Conservation (phyloP, 208 protist genomes). For the Leishmania gerbilli region DNA sequence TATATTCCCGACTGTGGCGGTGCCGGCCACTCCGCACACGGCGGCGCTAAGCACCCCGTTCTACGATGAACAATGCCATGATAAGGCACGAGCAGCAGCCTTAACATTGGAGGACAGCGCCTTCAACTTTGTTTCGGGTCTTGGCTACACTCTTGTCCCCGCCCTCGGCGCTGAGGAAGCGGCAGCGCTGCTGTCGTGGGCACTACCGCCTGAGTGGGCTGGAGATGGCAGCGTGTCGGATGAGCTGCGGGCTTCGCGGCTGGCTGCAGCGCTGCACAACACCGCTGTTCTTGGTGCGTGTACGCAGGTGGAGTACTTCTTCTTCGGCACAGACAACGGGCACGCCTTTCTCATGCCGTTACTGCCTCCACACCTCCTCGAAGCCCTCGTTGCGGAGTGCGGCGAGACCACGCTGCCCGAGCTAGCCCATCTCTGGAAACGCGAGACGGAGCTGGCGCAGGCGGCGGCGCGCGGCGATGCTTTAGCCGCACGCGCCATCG, state of each 20-base stretch:
- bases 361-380: conserved; percentile 53
- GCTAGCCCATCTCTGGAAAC: not conserved
- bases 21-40: conserved; percentile 9
- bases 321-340: conserved; percentile 68
- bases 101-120: conserved; percentile 31
- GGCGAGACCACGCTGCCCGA: conserved; percentile 12
- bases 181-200: conserved; percentile 46
- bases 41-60: conserved; percentile 21
- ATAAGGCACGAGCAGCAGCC: not conserved
- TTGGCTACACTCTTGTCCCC: conserved; percentile 69
- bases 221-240: not conserved
- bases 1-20: conserved; percentile 18
- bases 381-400: conserved; percentile 12
- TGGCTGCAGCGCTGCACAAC: conserved; percentile 4
- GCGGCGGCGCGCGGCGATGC: not conserved
- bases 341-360: conserved; percentile 61
- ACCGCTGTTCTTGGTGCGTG: conserved; percentile 28
- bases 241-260: not conserved
- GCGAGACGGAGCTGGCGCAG: not conserved
- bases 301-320: conserved; percentile 83
- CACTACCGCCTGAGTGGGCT: conserved; percentile 12
- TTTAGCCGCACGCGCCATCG: not conserved
- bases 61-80: conserved; percentile 7
- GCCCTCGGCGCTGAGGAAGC: conserved; percentile 25
- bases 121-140: conserved; percentile 51